Evolutionary conservation across 2,329 filamentous ascomycete species (phyloP).

Genomic region (Didymella exigua): DNA sequence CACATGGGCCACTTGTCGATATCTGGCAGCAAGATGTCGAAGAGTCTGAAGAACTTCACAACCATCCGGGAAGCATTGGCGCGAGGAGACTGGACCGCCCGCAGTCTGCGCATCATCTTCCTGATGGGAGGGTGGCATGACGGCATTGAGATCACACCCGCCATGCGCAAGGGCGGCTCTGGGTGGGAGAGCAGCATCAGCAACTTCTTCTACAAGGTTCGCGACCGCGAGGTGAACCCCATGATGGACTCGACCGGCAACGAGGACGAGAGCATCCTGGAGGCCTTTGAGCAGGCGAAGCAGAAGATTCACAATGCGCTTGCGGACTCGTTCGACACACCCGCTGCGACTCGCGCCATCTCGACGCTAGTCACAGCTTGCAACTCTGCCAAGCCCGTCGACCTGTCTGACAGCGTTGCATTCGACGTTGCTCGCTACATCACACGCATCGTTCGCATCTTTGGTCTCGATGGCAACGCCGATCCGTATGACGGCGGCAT

Average conservation of each 20-base stretch:
- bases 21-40: slow-evolving; percentile 92
- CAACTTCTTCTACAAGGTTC: slow-evolving; percentile 68
- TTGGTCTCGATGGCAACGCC: slow-evolving; percentile 73
- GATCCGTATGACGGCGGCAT: slow-evolving; percentile 55
- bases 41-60: slow-evolving; percentile 93
- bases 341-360: slow-evolving; percentile 77
- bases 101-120: slow-evolving; percentile 84
- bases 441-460: slow-evolving; percentile 81
- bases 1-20: slow-evolving; percentile 95
- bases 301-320: slow-evolving; percentile 68
- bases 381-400: slow-evolving; percentile 60
- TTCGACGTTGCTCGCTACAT: slow-evolving; percentile 73
- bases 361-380: slow-evolving; percentile 77
- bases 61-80: slow-evolving; percentile 84
- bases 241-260: slow-evolving; percentile 36
- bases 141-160: slow-evolving; percentile 86
- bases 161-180: slow-evolving; percentile 74
- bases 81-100: slow-evolving; percentile 72
- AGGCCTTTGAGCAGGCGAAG: slow-evolving; percentile 61
- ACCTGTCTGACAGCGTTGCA: slow-evolving; percentile 54
- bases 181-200: slow-evolving; percentile 82
- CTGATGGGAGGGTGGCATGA: slow-evolving; percentile 88
- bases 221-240: slow-evolving; percentile 53
- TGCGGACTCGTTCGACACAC: slow-evolving; percentile 86
- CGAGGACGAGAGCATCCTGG: slow-evolving; percentile 52